Base-by-base conservation (phyloP, 495 filamentous ascomycete genomes). In the Cetradonia linearis region DNA sequence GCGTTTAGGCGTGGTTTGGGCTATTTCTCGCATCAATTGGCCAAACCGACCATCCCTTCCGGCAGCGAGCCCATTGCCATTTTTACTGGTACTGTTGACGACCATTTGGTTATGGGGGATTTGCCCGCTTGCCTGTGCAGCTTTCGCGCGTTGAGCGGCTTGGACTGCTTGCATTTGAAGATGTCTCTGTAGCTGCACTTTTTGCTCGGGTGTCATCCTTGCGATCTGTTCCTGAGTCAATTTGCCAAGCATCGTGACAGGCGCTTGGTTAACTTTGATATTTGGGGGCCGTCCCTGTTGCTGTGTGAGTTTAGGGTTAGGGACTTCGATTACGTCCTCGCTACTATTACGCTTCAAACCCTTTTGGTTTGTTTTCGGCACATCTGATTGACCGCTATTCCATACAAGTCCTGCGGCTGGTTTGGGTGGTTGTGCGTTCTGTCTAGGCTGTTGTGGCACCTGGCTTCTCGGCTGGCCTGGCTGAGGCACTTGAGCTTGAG, bases 281-380 rank as follows among this genome's bases (percentile, higher is more conserved):
- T 72, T 72, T 14, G 59, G 31, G 18, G 14, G 38, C 31, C 50
- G 50, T n/a, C 57, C 36, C 13, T 36, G 44, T 60, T 61, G 55
- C 23, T 67, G 65, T 4, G 48, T 40, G 28, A 64, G 56, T 46
- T 71, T 73, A 67, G 80, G 74, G 56, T 77, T 77, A 30, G 75
- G 75, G 28, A 76, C 72, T 61, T 87, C 86, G 18, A 75, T 69
- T 9, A 77, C 67, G 66, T 91, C 86, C 59, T 90, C 87, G 44
- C 76, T 77, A 59, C 73, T 79, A 9, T 80, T 67, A 56, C 85
- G 80, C 70, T 88, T 88, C 20, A 60, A 30, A 8, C 48, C 44
- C 42, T 66, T 64, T 44, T 55, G 59, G 23, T 55, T 49, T 5
- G 47, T 31, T 36, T 60, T 59, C 50, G 36, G 48, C n/a, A 44